Evolutionary conservation across 345 rosid genomes (phyloP).

Genomic region (Firmiana major): DNA sequence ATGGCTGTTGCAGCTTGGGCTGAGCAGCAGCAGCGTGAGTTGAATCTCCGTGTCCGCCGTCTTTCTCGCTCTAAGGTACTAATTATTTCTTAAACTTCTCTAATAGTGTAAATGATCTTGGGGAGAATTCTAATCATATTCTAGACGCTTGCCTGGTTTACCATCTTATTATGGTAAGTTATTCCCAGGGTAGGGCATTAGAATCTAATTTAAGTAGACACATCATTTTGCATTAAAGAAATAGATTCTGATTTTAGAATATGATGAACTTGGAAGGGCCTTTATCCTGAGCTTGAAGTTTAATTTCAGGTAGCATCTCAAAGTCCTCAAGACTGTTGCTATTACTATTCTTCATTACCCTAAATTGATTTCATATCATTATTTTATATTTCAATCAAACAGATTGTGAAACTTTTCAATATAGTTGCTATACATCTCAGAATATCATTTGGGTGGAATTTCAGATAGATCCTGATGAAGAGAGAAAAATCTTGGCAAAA

Average conservation of each 20-base stretch:
- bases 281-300: not conserved
- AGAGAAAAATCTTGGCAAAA: conserved; percentile 65
- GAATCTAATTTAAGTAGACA: not conserved
- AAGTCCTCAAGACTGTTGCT: not conserved
- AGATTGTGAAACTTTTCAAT: not conserved
- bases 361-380: not conserved
- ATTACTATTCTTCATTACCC: not conserved
- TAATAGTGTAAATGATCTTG: not conserved
- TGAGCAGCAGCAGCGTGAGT: conserved; percentile 91
- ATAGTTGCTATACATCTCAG: not conserved
- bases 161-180: not conserved
- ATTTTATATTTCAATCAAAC: conserved; percentile 4
- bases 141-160: not conserved
- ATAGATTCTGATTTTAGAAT: not conserved
- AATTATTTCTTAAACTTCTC: conserved; percentile 3
- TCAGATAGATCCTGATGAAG: conserved; percentile 91
- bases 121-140: conserved; percentile 7
- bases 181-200: not conserved
- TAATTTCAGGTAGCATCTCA: not conserved
- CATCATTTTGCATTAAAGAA: conserved; percentile 3
- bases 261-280: conserved; percentile 12
- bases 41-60: conserved; percentile 77
- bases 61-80: conserved; percentile 85
- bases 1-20: conserved; percentile 97
- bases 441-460: conserved; percentile 10